Evolutionary conservation across 805 yeast species (phyloP), one percentile per base, ranked within the genome.

Genomic region (Metschnikowia koreensis): DNA sequence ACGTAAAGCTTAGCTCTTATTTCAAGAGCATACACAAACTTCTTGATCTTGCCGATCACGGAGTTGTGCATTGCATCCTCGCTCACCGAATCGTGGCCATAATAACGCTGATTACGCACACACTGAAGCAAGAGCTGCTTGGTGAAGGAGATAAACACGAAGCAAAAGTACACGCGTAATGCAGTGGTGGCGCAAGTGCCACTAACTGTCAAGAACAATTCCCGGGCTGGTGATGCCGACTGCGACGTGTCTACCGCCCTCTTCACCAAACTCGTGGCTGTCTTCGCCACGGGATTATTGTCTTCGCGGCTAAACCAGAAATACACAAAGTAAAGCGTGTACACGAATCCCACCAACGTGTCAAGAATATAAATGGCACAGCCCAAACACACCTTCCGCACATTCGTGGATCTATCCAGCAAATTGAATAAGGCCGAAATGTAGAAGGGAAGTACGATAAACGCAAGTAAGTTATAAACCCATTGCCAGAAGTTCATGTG

Each of bases 401-500:
- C 79, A 42, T 80, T 80, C 42, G 87, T 85, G 44, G 74, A 70
- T 48, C 63, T 60, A 47, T 75, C 71, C 50, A 60, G 67, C 46
- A 74, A 54, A 44, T 66, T 62, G 26, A 63, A 48, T 40, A 89
- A 74, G 0, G 90, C 94, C 38, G 79, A 71, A 3, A 83, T 70
- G 65, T 85, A 89, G 48, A 87, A 76, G 3, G 91, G 83, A 41
- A 92, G 69, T 6, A 83, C 74, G 3, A 80, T 49, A 13, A 88
- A 71, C 2, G 96, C 85, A 52, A 85, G 66, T 15, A 86, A 60
- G 66, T 92, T 90, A 58, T 84, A 82, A 1, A 87, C 53, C 94
- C 97, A 88, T 65, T 93, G 97, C 71, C 87, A 73, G 54, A 84
- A 80, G 53, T 83, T 84, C 50, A 92, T 76, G 1, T 94, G 94